Evolutionary conservation across 225 moss, liverwort and hornwort species (phyloP).

Genomic region (Takakia lepidozioides): DNA sequence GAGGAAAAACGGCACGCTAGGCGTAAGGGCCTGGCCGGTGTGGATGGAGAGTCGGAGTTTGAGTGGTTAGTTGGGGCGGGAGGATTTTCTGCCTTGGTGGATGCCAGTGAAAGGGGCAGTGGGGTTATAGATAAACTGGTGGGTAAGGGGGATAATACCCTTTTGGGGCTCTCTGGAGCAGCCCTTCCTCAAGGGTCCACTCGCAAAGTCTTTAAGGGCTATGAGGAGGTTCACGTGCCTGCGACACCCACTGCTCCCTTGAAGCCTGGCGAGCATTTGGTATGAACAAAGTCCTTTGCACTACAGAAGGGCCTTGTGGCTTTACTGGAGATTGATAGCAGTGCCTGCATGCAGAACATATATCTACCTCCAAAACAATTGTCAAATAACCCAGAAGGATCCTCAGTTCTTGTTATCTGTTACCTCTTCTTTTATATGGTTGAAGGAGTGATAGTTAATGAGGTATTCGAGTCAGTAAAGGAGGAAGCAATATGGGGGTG

Average conservation of each 20-base stretch:
- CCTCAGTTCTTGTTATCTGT: too few relatives aligned
- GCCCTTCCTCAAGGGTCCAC: slow-evolving; percentile 72
- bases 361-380: too few relatives aligned
- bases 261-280: slow-evolving; percentile 77
- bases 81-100: slow-evolving; percentile 83
- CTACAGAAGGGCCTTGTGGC: too few relatives aligned
- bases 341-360: too few relatives aligned
- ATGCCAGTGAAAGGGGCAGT: slow-evolving; percentile 60
- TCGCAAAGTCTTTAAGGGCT: slow-evolving; percentile 78
- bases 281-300: slow-evolving; percentile 12
- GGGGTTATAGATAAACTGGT: slow-evolving; percentile 59
- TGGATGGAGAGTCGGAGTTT: slow-evolving; percentile 74
- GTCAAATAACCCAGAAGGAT: too few relatives aligned
- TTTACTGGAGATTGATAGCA: too few relatives aligned
- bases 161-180: slow-evolving; percentile 59
- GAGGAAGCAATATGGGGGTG: background rate
- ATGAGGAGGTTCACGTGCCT: slow-evolving; percentile 97
- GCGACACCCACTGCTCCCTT: slow-evolving; percentile 68
- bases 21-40: slow-evolving; percentile 48
- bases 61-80: slow-evolving; percentile 80
- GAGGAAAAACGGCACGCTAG: slow-evolving; percentile 90
- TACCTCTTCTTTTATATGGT: too few relatives aligned
- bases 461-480: too few relatives aligned
- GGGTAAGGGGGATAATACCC: slow-evolving; percentile 81
- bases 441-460: too few relatives aligned